Conservation (phyloP, 225 moss, liverwort and hornwort genomes). For the Neckera pumila region DNA sequence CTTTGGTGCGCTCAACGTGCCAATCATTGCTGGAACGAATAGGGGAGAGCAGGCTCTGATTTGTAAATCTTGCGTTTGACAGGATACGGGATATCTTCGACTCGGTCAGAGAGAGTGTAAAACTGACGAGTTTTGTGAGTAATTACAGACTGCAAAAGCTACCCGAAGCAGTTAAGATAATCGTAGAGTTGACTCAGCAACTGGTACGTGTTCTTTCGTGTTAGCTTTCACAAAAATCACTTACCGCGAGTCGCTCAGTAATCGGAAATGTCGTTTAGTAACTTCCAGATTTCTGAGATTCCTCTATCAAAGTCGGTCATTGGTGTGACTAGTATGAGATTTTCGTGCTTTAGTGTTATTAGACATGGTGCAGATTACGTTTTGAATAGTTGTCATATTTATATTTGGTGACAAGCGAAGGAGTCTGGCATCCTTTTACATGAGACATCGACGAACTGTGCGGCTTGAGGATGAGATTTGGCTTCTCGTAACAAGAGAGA, state of each 20-base stretch:
- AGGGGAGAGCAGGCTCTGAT: not conserved
- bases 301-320: not conserved
- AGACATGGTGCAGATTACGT: not conserved
- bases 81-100: conserved; percentile 71
- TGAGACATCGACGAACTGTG: not conserved
- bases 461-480: not conserved
- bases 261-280: not conserved
- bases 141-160: conserved; percentile 24
- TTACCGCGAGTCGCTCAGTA: not conserved
- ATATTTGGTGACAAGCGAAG: not conserved
- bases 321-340: not conserved
- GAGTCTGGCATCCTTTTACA: not conserved
- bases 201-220: conserved; percentile 19
- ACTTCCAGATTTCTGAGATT: not conserved
- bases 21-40: not conserved
- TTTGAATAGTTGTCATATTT: not conserved
- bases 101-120: conserved; percentile 25
- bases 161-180: conserved; percentile 3
- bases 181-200: conserved; percentile 40
- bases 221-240: not conserved
- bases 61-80: not conserved
- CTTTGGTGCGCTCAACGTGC: not conserved
- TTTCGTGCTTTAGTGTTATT: not conserved
- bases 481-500: not conserved
- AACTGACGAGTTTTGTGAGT: not conserved